Evolutionary conservation across 1,284 basidiomycete species (phyloP).

Genomic region (Moesziomyces sp.): DNA sequence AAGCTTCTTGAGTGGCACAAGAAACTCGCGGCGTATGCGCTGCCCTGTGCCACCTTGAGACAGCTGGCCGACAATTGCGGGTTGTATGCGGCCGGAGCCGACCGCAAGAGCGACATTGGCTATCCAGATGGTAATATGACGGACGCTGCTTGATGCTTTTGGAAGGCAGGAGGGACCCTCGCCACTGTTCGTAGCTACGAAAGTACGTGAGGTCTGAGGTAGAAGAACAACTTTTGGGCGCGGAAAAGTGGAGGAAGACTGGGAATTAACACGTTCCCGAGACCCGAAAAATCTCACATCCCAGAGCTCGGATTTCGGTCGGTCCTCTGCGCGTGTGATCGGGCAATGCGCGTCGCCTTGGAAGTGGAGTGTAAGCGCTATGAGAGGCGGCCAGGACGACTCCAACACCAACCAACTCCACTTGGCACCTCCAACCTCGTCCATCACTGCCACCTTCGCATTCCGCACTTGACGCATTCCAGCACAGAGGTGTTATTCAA

Average conservation of each 20-base stretch:
- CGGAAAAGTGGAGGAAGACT: conserved; percentile 24
- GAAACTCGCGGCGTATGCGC: no score
- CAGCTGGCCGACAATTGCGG: not conserved
- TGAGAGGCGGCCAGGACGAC: conserved; percentile 10
- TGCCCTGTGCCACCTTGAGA: not conserved
- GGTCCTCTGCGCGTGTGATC: conserved; percentile 24
- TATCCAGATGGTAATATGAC: no score
- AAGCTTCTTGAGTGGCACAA: not conserved
- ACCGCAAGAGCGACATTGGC: not conserved
- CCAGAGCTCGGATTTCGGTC: conserved; percentile 7
- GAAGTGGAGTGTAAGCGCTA: conserved; percentile 25
- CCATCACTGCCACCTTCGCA: not conserved
- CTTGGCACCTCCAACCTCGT: not conserved
- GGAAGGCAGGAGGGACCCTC: no score
- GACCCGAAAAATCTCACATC: conserved; percentile 6
- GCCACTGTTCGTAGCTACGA: not conserved
- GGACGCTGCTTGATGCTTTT: no score
- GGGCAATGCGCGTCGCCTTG: conserved; percentile 50
- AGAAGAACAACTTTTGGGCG: not conserved
- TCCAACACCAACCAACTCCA: conserved; percentile 4
- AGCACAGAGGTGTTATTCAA: no score
- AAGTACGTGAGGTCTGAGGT: not conserved
- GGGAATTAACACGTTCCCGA: conserved; percentile 5
- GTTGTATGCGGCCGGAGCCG: not conserved
- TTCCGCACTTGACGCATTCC: no score